Conservation (phyloP, 441 rosid genomes). For the Brassica balearica region DNA sequence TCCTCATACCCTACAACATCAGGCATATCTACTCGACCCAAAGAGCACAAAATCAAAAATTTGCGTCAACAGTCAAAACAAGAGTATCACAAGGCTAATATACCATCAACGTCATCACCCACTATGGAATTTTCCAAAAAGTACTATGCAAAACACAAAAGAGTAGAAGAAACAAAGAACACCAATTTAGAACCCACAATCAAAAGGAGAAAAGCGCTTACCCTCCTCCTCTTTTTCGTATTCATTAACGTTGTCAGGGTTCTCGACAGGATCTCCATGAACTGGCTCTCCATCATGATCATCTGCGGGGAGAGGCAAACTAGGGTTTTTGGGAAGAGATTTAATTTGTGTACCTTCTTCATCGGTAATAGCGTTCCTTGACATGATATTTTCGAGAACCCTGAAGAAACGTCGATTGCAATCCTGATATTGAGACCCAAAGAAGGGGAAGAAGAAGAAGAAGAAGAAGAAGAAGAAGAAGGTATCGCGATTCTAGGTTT, state of each 20-base stretch:
- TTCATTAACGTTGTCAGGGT: background rate
- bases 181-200: background rate
- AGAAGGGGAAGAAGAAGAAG: too few species aligned
- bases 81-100: background rate
- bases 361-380: too few species aligned
- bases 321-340: too few species aligned
- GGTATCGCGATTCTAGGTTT: too few species aligned
- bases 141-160: too few species aligned
- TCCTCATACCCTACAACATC: background rate
- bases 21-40: background rate
- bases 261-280: background rate
- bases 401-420: too few species aligned
- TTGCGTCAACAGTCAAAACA: slow-evolving; percentile 7
- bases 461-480: too few species aligned
- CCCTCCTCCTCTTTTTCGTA: background rate
- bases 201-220: background rate
- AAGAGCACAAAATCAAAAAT: background rate
- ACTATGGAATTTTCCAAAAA: slow-evolving; percentile 50
- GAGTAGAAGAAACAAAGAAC: background rate
- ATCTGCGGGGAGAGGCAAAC: background rate
- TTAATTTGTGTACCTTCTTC: too few species aligned
- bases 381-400: too few species aligned
- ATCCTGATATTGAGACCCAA: too few species aligned
- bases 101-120: slow-evolving; percentile 57
- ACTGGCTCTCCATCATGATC: background rate